phyloP scores from a whole-genome alignment of 2,329 filamentous ascomycete species.

The Microcyclosporella mali region DNA sequence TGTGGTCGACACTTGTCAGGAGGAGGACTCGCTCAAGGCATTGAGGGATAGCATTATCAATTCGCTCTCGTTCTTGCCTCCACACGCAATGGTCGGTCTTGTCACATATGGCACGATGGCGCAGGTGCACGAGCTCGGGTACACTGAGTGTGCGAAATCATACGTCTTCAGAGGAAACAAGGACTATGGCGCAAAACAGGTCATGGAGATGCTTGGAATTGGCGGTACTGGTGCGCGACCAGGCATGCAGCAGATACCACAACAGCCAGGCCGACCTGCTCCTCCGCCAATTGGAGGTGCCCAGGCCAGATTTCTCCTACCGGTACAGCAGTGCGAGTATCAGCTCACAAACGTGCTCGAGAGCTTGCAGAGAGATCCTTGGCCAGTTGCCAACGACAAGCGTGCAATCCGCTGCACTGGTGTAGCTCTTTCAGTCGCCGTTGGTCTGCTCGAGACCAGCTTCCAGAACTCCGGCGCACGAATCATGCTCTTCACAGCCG shows the following conservation, averaged over 20 bases:
- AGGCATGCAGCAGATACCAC: conserved; percentile 54
- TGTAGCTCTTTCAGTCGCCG: conserved; percentile 90
- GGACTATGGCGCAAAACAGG: conserved; percentile 95
- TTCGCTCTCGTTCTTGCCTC: conserved; percentile 74
- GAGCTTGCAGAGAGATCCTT: conserved; percentile 92
- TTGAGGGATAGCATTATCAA: conserved; percentile 82
- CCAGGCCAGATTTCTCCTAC: conserved; percentile 83
- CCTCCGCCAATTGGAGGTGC: conserved; percentile 69
- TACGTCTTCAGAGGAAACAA: conserved; percentile 98
- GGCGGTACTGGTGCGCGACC: conserved; percentile 64
- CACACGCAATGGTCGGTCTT: conserved; percentile 73
- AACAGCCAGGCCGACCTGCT: conserved; percentile 61
- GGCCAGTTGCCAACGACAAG: conserved; percentile 92
- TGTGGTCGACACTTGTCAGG: conserved; percentile 82
- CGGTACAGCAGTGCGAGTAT: conserved; percentile 92
- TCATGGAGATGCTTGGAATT: conserved; percentile 98
- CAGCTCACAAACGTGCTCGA: conserved; percentile 95
- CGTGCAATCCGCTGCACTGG: conserved; percentile 87
- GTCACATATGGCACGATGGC: conserved; percentile 93
- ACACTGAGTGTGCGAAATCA: conserved; percentile 95
- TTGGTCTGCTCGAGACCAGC: conserved; percentile 84
- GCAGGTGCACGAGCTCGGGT: conserved; percentile 96
- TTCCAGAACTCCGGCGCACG: conserved; percentile 93
- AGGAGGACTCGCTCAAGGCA: conserved; percentile 76
- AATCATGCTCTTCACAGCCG: conserved; percentile 96